Conservation (phyloP, 176 grass and related monocot species). For the Rhynchospora tenuis region DNA sequence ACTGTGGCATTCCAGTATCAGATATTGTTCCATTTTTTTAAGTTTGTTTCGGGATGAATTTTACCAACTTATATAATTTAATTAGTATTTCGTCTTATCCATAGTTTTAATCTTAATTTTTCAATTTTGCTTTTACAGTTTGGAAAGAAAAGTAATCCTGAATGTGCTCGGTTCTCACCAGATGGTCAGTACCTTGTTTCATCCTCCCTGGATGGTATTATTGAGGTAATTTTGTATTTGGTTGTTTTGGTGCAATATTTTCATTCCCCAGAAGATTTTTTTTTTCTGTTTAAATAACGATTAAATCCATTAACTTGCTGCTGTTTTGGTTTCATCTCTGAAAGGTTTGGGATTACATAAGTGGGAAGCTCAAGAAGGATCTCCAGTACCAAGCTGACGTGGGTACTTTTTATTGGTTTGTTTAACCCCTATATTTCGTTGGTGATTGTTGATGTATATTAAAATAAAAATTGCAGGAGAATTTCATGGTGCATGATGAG, state of each 20-base stretch:
- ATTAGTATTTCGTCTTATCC: not conserved
- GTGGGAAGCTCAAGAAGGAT: constrained; percentile 98
- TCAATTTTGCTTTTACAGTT: constrained; percentile 55
- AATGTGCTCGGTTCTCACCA: constrained; percentile 95
- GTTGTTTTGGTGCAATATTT: constrained; percentile 6
- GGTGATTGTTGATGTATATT: not conserved
- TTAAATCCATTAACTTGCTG: not conserved
- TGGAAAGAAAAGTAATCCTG: constrained; percentile 97
- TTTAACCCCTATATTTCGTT: constrained; percentile 13
- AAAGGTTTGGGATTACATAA: constrained; percentile 98
- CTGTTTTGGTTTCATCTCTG: not conserved
- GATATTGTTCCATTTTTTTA: not conserved
- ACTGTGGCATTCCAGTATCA: not conserved
- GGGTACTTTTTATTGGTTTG: constrained; percentile 21
- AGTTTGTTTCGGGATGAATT: not conserved
- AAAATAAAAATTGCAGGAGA: constrained; percentile 59
- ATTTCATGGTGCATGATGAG: constrained; percentile 98
- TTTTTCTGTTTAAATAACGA: not conserved
- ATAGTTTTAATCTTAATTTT: constrained; percentile 1
- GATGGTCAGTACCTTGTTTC: constrained; percentile 99
- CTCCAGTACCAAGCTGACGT: constrained; percentile 99
- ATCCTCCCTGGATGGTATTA: constrained; percentile 88
- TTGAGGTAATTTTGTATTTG: constrained; percentile 60
- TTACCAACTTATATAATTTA: not conserved
- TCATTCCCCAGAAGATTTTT: not conserved